phyloP scores from a whole-genome alignment of 768 basidiomycete species.

The Tulasnella sp. region DNA sequence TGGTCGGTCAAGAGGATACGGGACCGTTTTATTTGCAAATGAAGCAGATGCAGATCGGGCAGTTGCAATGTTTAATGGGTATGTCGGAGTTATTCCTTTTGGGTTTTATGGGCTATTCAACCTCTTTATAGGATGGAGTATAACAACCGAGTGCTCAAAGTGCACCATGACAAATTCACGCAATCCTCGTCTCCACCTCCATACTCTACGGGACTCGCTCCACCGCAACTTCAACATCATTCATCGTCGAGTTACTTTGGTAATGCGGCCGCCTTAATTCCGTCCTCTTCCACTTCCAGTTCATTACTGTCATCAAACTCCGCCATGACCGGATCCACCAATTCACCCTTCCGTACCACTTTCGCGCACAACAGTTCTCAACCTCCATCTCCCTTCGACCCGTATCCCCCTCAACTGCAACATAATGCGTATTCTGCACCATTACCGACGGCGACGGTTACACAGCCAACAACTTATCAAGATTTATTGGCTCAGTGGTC shows the following conservation, averaged over 20 bases:
- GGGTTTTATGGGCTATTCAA: neutral
- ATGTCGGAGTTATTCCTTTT: slow-evolving; percentile 21
- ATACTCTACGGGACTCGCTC: slow-evolving; percentile 20
- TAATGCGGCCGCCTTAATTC: neutral
- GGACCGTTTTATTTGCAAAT: slow-evolving; percentile 93
- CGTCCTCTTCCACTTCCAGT: neutral
- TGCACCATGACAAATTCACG: slow-evolving; percentile 79
- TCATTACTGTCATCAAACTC: neutral
- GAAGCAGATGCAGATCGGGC: slow-evolving; percentile 71
- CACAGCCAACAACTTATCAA: neutral
- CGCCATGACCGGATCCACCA: too few relatives aligned
- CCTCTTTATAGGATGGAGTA: slow-evolving; percentile 55
- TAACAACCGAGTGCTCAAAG: slow-evolving; percentile 75
- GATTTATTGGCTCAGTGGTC: too few relatives aligned
- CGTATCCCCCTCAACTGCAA: neutral
- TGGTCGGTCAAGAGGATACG: slow-evolving; percentile 88
- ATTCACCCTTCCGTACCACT: neutral
- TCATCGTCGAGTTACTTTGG: neutral
- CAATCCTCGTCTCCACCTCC: slow-evolving; percentile 23
- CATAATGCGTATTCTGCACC: neutral
- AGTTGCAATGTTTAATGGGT: slow-evolving; percentile 85
- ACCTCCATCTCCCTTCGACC: too few relatives aligned
- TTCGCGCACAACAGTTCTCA: too few relatives aligned
- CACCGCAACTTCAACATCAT: slow-evolving; percentile 13
- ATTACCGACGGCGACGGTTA: neutral